Base-by-base conservation (phyloP, 2,329 filamentous ascomycete genomes). In the Metarhizium robertsii region DNA sequence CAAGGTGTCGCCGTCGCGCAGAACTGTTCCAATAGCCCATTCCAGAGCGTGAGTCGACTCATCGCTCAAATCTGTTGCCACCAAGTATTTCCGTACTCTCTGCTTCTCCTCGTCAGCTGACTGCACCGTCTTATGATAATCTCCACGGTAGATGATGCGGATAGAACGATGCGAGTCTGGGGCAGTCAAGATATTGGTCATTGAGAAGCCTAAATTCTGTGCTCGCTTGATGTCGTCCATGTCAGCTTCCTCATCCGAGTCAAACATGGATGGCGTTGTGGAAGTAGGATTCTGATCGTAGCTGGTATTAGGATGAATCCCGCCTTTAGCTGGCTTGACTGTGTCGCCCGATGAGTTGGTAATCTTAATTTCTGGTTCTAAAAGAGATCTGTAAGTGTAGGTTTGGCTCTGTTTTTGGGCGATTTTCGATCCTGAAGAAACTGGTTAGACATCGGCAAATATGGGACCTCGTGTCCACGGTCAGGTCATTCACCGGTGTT, bases 21-120 rank as follows among this genome's bases (percentile, higher is more conserved):
- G 77, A 6, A 97, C 91, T 0, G 92, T 97, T 7, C 94, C 94
- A 55, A 99, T 92, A 0, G 92, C 94, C 94, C 94, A 99, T 69
- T 99, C 94, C 36, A 99, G 78, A 1, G 94, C 94, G 69, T 97
- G 95, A 6, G 90, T 89, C 4, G 92, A 92, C 73, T 99, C 94
- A 42, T 94, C 89, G 62, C 92, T 96, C 3, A 97, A 75, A 70
- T 99, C 94, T 0, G 90, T 96, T 3, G 94, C 92, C n/a, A 96
- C 91, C 16, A 99, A 75, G 67, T 97, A 99, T 64, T 94, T 95
- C 53, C 94, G 83, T 58, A 92, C 81, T 53, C 88, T 83, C 52
- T 88, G 84, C 52, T 89, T 79, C 53, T 90, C 89, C 13, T 90
- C 87, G 55, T 92, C 85, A 0, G 88, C 88, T 64, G 92, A 85